These are phyloP conservation scores for Tricholoma matsutake DNA, from an alignment of 768 basidiomycete genomes.

Conservation along the genomic window DNA sequence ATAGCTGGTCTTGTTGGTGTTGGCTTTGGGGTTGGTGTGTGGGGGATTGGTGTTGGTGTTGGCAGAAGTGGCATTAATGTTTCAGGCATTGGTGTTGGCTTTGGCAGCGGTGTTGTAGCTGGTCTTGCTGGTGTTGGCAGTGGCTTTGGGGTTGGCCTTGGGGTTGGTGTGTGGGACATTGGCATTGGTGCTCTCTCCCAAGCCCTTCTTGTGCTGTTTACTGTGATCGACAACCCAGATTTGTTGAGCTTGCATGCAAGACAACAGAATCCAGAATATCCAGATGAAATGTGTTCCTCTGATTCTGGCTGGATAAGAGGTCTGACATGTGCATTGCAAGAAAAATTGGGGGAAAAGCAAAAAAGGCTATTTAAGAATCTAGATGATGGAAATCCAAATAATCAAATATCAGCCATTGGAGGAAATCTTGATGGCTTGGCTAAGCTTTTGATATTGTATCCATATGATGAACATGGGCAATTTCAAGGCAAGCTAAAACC, in stretches of 20 bases:
- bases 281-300: neutral
- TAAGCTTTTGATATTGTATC: constrained; percentile 1
- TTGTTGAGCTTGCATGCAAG: constrained; percentile 14
- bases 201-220: constrained; percentile 13
- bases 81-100: too few relatives aligned
- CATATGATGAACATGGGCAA: constrained; percentile 1
- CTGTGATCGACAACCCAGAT: constrained; percentile 10
- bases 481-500: constrained; percentile 11
- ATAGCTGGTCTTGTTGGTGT: too few relatives aligned
- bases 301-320: constrained; percentile 12
- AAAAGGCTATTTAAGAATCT: neutral
- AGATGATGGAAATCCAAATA: neutral
- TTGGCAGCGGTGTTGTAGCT: too few relatives aligned
- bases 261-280: too few relatives aligned
- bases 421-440: neutral
- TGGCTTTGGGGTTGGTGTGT: too few relatives aligned
- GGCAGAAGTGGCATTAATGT: too few relatives aligned
- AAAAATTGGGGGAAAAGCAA: neutral
- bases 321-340: constrained; percentile 6
- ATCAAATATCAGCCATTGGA: neutral
- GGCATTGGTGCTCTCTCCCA: too few relatives aligned
- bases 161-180: too few relatives aligned
- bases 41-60: too few relatives aligned
- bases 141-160: too few relatives aligned
- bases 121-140: too few relatives aligned